Evolutionary conservation across 169 alveolate species (phyloP), one percentile per base, ranked within the genome.

Genomic region (Cyclospora cayetanensis): DNA sequence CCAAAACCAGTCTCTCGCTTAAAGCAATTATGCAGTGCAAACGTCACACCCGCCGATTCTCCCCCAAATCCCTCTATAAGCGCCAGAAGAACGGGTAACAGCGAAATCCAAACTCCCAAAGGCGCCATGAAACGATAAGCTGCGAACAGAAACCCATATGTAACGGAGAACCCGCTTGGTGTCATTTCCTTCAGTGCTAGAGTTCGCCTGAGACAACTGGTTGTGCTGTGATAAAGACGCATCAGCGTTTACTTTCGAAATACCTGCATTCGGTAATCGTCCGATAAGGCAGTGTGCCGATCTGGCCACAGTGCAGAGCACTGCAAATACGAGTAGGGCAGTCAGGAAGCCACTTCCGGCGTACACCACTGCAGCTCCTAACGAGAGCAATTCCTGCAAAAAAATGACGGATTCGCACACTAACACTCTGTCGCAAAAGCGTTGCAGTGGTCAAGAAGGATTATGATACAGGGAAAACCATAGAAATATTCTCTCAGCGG

Each of bases 51-150:
- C 34, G 89, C 46, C 35, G 31, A 80, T 52, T 80, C 89, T 7
- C 89, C 63, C 37, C 89, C 89, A 42, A 50, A 0, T 12, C 34
- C 89, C 41, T 80, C 89, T 34, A 80, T 80, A 18, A 80, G 29
- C 1, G 89, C 89, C 89, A 80, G 35, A 41, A 80, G 3, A 1
- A 53, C 15, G 9, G 89, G 89, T 20, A 80, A 52, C 43, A 80
- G 35, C 74, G 39, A 18, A 35, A 80, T 74, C 76, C 76, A 80
- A 80, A 80, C 55, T 52, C 89, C 89, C 7, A 80, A 74, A 41
- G 89, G 89, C 22, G 89, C 89, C 89, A 80, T 80, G 53, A 80
- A 80, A 2, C 89, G 89, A 50, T 80, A 80, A 25, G 89, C 89
- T 80, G 89, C 46, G 35, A 34, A 80, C 22, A 80, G 20, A 80